Evolutionary conservation across 805 yeast species (phyloP).

Genomic region (Candida ficus): DNA sequence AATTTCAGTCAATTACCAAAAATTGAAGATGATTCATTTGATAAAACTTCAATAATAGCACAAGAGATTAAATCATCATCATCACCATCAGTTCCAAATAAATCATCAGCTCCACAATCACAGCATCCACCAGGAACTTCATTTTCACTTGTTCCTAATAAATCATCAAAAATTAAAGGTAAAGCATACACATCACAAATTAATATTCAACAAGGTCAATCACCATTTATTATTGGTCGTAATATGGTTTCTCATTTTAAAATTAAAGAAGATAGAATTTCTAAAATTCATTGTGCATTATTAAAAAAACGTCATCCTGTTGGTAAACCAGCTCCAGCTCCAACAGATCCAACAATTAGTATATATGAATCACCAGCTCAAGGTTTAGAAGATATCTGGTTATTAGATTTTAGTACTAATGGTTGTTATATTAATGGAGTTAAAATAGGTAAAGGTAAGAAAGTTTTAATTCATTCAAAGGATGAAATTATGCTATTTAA

Average conservation of each 20-base stretch:
- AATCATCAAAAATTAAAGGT: slow-evolving; percentile 36
- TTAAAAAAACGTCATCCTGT: slow-evolving; percentile 58
- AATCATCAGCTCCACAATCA: slow-evolving; percentile 17
- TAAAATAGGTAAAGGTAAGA: slow-evolving; percentile 56
- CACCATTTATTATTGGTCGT: slow-evolving; percentile 71
- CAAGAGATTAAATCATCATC: background rate
- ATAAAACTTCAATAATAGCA: slow-evolving; percentile 19
- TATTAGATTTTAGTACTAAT: slow-evolving; percentile 75
- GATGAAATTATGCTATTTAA: slow-evolving; percentile 63
- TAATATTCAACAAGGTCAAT: slow-evolving; percentile 57
- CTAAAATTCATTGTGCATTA: slow-evolving; percentile 78
- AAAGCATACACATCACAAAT: slow-evolving; percentile 35
- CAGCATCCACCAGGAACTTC: slow-evolving; percentile 53
- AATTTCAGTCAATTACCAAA: background rate
- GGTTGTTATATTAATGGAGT: slow-evolving; percentile 66
- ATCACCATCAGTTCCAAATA: background rate
- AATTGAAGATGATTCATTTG: slow-evolving; percentile 16
- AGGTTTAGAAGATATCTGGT: slow-evolving; percentile 72
- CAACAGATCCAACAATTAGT: slow-evolving; percentile 20
- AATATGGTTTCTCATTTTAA: slow-evolving; percentile 53
- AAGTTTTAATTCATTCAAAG: slow-evolving; percentile 54
- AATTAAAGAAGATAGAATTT: slow-evolving; percentile 69
- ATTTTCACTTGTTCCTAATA: slow-evolving; percentile 50
- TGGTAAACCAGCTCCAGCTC: slow-evolving; percentile 20
- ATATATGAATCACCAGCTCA: slow-evolving; percentile 69